phyloP scores from a whole-genome alignment of 345 rosid species.

The Reutealis trisperma region DNA sequence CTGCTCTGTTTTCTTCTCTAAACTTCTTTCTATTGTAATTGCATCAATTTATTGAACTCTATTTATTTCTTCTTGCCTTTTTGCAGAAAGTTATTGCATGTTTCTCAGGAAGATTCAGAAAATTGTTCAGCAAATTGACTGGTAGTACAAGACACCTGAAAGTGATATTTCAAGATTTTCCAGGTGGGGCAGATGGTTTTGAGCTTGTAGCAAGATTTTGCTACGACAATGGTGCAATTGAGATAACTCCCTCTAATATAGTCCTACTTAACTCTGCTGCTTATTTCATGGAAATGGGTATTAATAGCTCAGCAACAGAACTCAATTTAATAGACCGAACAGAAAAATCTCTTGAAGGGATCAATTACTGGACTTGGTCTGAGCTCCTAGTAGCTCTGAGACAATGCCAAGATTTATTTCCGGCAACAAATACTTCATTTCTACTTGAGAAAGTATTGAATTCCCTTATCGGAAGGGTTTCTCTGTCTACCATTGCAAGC shows the following conservation, averaged over 20 bases:
- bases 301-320: background rate
- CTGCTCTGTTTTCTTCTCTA: background rate
- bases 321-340: conserved; percentile 33
- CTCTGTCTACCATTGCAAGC: conserved; percentile 30
- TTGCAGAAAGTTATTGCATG: conserved; percentile 41
- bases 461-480: conserved; percentile 34
- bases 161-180: conserved; percentile 51
- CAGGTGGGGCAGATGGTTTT: conserved; percentile 55
- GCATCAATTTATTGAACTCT: background rate
- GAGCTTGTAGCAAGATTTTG: conserved; percentile 59
- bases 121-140: conserved; percentile 28
- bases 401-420: conserved; percentile 44
- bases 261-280: conserved; percentile 45
- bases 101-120: conserved; percentile 41
- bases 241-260: conserved; percentile 39
- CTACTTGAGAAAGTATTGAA: conserved; percentile 38
- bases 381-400: conserved; percentile 48
- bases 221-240: conserved; percentile 39
- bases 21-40: background rate
- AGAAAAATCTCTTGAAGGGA: conserved; percentile 37
- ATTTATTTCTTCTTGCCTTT: background rate
- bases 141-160: conserved; percentile 26
- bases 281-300: conserved; percentile 47
- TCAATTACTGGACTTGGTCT: conserved; percentile 55
- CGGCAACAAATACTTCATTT: conserved; percentile 28